phyloP scores from a whole-genome alignment of 2,329 filamentous ascomycete species.

The Penicillium freii region DNA sequence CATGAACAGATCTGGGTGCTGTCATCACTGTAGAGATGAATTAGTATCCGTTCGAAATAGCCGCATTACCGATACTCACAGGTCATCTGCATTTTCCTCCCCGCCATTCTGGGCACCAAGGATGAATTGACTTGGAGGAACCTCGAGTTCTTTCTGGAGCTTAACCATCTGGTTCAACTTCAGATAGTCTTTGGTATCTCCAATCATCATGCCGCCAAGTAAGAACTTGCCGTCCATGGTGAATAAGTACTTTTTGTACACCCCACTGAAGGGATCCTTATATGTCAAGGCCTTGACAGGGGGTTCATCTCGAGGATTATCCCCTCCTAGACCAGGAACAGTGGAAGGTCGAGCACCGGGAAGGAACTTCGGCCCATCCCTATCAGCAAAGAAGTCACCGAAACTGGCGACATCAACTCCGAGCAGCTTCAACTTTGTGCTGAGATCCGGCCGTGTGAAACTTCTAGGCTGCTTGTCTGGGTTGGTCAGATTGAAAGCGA shows the following conservation, averaged over 20 bases:
- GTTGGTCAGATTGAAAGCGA: conserved; percentile 87
- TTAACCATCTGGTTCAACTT: conserved; percentile 87
- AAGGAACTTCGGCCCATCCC: conserved; percentile 75
- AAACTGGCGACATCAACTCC: conserved; percentile 92
- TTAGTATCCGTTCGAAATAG: conserved; percentile 13
- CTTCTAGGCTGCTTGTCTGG: conserved; percentile 65
- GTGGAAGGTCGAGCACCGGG: conserved; percentile 53
- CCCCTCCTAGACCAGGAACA: conserved; percentile 46
- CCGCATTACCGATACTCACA: conserved; percentile 44
- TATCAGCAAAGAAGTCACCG: conserved; percentile 88
- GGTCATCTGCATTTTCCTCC: conserved; percentile 71
- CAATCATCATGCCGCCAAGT: conserved; percentile 96
- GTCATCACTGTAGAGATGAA: conserved; percentile 53
- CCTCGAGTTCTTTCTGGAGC: conserved; percentile 73
- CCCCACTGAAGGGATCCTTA: conserved; percentile 79
- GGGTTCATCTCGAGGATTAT: conserved; percentile 44
- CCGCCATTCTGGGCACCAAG: conserved; percentile 71
- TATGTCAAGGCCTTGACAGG: conserved; percentile 82
- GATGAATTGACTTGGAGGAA: conserved; percentile 79
- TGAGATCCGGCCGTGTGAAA: conserved; percentile 81
- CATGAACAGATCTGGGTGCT: conserved; percentile 90
- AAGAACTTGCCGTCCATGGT: conserved; percentile 86
- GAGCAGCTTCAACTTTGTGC: conserved; percentile 85
- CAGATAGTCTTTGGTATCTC: conserved; percentile 85
- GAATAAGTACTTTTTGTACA: conserved; percentile 94